Evolutionary conservation across 495 filamentous ascomycete genomes (phyloP), one percentile per base, ranked within the genome.

Genomic region (Neurospora pannonica): DNA sequence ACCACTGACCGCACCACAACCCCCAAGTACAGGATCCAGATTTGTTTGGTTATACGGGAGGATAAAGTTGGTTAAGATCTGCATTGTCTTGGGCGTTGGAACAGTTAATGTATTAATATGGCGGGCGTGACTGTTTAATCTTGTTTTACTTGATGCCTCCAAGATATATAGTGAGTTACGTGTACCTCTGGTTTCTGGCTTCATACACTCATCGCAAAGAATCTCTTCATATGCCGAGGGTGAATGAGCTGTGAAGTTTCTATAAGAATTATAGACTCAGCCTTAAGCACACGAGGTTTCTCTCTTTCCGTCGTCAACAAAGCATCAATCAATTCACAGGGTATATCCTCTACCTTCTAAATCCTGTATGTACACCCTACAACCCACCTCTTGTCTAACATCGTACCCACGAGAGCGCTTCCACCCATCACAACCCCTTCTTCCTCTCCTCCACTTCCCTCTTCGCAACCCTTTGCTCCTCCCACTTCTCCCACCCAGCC

Each of bases 401-500:
- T 54, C 10, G 21, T 5, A 54, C 46, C 46, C 15, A n/a, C n/a
- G n/a, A n/a, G n/a, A n/a, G n/a, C n/a, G n/a, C n/a, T n/a, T n/a
- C n/a, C n/a, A n/a, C n/a, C n/a, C 24, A 5, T 72, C 71, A 72
- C 54, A 54, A 38, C 8, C 19, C 71, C 74, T 75, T 75, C 11
- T 54, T 46, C 13, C 40, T 37, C 60, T 36, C 24, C 62, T 24
- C 42, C 28, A 42, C 15, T 4, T 37, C 39, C 62, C 36, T 70
- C 71, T 38, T 73, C 28, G 19, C 6, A 9, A 62, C 24, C 74
- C 77, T 78, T 73, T 73, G 72, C 36, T 34, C 75, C 83, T 94
- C 90, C 95, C 94, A 98, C 80, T 92, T 90, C 82, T 92, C 93
- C 96, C 96, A 98, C 34, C 96, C 96, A 60, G 94, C 90, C 83